phyloP scores from a whole-genome alignment of 2,329 filamentous ascomycete species.

The Exophiala sp. region DNA sequence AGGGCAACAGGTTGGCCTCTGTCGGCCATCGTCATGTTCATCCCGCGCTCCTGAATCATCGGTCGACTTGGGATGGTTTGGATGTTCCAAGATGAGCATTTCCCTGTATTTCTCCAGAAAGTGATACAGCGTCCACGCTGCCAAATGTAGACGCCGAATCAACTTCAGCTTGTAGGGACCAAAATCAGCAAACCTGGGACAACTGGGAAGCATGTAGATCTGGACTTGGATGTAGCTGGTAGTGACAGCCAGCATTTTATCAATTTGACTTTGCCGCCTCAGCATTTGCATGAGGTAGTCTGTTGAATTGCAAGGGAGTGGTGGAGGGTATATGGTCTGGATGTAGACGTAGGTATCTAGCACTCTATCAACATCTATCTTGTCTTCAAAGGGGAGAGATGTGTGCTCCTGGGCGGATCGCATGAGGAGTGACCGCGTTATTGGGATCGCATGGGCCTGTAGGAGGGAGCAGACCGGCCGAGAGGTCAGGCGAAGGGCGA shows the following conservation, averaged over 20 bases:
- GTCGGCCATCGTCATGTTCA: background rate
- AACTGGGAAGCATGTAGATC: constrained; percentile 22
- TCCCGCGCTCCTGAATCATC: background rate
- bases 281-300: constrained; percentile 23
- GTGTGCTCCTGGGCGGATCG: constrained; percentile 10
- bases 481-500: constrained; percentile 16
- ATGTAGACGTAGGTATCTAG: constrained; percentile 15
- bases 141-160: constrained; percentile 16
- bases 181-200: constrained; percentile 18
- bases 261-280: constrained; percentile 16
- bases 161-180: constrained; percentile 19
- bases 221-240: constrained; percentile 22
- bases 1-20: constrained; percentile 2
- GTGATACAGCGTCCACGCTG: constrained; percentile 23
- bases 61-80: constrained; percentile 6
- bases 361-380: constrained; percentile 3
- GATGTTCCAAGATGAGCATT: constrained; percentile 20
- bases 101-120: constrained; percentile 24
- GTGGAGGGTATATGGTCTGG: constrained; percentile 18
- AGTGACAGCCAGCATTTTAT: constrained; percentile 19
- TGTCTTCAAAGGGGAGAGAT: constrained; percentile 1
- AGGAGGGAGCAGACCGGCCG: constrained; percentile 11
- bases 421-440: constrained; percentile 12
- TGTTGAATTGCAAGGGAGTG: constrained; percentile 12
- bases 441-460: constrained; percentile 9